Evolutionary conservation across 441 rosid species (phyloP), one percentile per base, ranked within the genome.

Genomic region (Corymbia citriodora): DNA sequence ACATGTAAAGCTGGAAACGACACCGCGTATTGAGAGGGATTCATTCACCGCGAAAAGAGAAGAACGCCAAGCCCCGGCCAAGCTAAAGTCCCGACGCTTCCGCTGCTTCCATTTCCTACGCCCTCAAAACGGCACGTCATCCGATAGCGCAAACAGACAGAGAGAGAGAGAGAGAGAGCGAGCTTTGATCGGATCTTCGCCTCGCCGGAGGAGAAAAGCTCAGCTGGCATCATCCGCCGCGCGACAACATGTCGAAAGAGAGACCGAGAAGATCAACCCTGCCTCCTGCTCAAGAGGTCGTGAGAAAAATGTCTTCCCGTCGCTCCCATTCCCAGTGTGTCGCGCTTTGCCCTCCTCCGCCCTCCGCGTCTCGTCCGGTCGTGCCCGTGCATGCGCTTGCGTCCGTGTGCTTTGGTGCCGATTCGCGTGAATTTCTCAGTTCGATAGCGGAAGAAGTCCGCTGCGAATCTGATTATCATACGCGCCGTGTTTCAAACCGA

Each of bases 261-360:
- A 96, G 97, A 92, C 90, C 89, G 63, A 95, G 92, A 90, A 94
- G 95, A 89, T 91, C 91, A 12, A 87, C 91, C 82, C 93, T 97
- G 18, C 98, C 98, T 93, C 98, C 98, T 87, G 98, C 93, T 89
- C 97, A 94, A 92, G 96, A 96, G 98, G 99, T 97, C 85, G 70
- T 45, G 36, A 53, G 9, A 48, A 40, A 70, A 70, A 9, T 45
- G 65, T 25, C 40, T 29, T 10, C 31, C 40, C 31, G 31, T 36
- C 79, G 48, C 52, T 50, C 18, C 65, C 52, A 25, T 81, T 12
- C 63, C 53, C 91, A 40, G 65, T 53, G 82, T 1, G 61, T 21
- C 23, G 85, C 36, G 59, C 45, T 52, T n/a, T 8, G 23, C 61
- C 33, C n/a, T 40, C 45, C 45, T 40, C 45, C 45, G 45, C 45